Evolutionary conservation across 1,284 basidiomycete species (phyloP).

Genomic region (Paramarasmius palmivorus): DNA sequence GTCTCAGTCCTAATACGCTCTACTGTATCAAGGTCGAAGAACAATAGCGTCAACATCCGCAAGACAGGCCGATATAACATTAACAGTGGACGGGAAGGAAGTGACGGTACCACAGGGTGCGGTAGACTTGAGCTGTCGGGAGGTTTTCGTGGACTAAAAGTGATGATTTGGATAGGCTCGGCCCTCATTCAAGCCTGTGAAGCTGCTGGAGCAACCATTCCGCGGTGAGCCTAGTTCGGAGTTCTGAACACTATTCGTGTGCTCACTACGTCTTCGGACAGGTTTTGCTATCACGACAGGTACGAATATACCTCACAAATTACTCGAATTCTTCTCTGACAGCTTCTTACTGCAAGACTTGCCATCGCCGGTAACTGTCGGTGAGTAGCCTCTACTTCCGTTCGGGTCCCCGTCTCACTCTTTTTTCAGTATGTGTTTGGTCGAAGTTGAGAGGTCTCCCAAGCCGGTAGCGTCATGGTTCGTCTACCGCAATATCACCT

Average conservation of each 20-base stretch:
- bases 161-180: conserved; percentile 55
- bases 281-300: conserved; percentile 95
- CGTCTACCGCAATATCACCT: conserved; percentile 21
- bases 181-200: conserved; percentile 97
- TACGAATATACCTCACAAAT: conserved; percentile 30
- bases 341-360: conserved; percentile 48
- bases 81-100: conserved; percentile 92
- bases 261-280: conserved; percentile 27
- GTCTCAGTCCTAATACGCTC: conserved; percentile 3
- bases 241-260: conserved; percentile 9
- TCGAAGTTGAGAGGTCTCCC: conserved; percentile 94
- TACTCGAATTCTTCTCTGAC: conserved; percentile 19
- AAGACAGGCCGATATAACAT: conserved; percentile 78
- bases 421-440: conserved; percentile 82
- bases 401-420: conserved; percentile 21
- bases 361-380: conserved; percentile 96
- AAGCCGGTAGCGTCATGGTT: conserved; percentile 90
- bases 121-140: conserved; percentile 21
- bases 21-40: conserved; percentile 44
- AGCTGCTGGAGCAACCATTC: conserved; percentile 78
- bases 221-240: conserved; percentile 52
- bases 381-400: conserved; percentile 43
- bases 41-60: conserved; percentile 66
- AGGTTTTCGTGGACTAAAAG: conserved; percentile 12
- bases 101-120: conserved; percentile 90